These are phyloP conservation scores for Fusarium torulosum DNA, from an alignment of 2,329 filamentous ascomycete genomes.

Conservation along the genomic window DNA sequence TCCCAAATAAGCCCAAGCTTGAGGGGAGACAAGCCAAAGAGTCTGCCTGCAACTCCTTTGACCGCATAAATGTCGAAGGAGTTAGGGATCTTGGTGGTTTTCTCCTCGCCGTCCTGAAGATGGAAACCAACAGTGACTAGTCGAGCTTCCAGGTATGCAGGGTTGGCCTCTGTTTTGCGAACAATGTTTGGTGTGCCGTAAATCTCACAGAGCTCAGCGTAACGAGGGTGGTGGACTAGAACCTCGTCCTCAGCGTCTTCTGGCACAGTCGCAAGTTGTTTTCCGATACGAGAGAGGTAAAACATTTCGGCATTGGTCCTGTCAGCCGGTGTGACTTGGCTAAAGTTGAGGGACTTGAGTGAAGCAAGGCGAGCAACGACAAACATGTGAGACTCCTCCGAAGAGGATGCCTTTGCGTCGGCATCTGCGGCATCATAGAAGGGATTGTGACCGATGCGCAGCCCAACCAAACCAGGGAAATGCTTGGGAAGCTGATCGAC, in stretches of 20 bases:
- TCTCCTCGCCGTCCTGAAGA: conserved; percentile 44
- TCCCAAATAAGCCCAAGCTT: conserved; percentile 81
- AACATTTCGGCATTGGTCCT: conserved; percentile 91
- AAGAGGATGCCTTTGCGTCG: conserved; percentile 62
- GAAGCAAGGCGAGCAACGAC: conserved; percentile 79
- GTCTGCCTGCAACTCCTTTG: conserved; percentile 79
- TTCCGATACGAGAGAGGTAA: conserved; percentile 86
- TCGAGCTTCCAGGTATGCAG: conserved; percentile 84
- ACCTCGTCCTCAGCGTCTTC: conserved; percentile 67
- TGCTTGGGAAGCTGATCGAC: conserved; percentile 74
- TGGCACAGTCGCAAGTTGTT: conserved; percentile 74
- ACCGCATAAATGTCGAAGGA: conserved; percentile 85
- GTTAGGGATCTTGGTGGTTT: conserved; percentile 72
- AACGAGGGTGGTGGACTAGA: conserved; percentile 76
- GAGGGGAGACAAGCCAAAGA: conserved; percentile 76
- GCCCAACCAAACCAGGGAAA: conserved; percentile 79
- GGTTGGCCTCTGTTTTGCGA: conserved; percentile 71
- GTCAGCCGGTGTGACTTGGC: conserved; percentile 77
- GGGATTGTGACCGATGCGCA: conserved; percentile 89
- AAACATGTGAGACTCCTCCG: conserved; percentile 91
- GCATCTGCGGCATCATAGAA: conserved; percentile 71
- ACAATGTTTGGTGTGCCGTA: conserved; percentile 79
- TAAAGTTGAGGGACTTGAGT: conserved; percentile 80
- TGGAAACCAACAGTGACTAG: conserved; percentile 74
- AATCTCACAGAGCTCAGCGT: conserved; percentile 76